Evolutionary conservation across 2,329 filamentous ascomycete species (phyloP).

Genomic region (Elsinoe ampelina): DNA sequence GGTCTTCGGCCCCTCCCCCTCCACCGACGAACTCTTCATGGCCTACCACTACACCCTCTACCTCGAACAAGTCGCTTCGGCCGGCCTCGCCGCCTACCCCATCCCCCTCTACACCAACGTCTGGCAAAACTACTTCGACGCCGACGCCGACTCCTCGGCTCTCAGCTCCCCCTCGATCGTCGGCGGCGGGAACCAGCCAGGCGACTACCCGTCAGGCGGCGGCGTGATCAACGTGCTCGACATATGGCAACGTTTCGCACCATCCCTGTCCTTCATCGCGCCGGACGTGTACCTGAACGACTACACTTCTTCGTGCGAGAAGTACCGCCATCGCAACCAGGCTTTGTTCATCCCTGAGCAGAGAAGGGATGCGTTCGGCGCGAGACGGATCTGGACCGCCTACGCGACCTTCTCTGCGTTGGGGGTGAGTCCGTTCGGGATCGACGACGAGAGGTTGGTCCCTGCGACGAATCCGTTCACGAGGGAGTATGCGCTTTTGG

Average conservation of each 20-base stretch:
- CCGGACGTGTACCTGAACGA: conserved; percentile 44
- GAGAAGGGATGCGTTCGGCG: conserved; percentile 39
- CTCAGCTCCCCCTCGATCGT: conserved; percentile 29
- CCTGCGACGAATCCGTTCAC: conserved; percentile 28
- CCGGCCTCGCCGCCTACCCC: conserved; percentile 34
- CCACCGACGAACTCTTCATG: conserved; percentile 42
- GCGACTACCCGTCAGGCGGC: conserved; percentile 42
- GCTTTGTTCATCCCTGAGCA: conserved; percentile 46
- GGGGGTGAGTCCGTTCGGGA: conserved; percentile 34
- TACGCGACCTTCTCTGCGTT: conserved; percentile 34
- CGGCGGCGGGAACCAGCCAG: conserved; percentile 36
- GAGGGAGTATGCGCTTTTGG: conserved; percentile 34
- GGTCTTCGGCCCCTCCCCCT: conserved; percentile 31
- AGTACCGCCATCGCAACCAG: conserved; percentile 37
- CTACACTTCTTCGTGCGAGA: conserved; percentile 36
- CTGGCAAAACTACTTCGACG: conserved; percentile 36
- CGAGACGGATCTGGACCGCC: conserved; percentile 35
- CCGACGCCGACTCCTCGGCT: conserved; percentile 23
- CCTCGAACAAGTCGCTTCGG: conserved; percentile 32
- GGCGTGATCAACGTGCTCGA: conserved; percentile 35
- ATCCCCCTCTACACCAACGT: conserved; percentile 40
- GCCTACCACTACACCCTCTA: conserved; percentile 37
- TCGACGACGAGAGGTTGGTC: conserved; percentile 31
- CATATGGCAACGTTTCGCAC: conserved; percentile 37
- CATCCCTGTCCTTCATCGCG: conserved; percentile 37